A percentile compares a stretch with the other conserved stretches of the same genome.
Evolutionary conservation across 2,329 filamentous ascomycete species (phyloP).

Genomic region (Cytospora paraplurivora): DNA sequence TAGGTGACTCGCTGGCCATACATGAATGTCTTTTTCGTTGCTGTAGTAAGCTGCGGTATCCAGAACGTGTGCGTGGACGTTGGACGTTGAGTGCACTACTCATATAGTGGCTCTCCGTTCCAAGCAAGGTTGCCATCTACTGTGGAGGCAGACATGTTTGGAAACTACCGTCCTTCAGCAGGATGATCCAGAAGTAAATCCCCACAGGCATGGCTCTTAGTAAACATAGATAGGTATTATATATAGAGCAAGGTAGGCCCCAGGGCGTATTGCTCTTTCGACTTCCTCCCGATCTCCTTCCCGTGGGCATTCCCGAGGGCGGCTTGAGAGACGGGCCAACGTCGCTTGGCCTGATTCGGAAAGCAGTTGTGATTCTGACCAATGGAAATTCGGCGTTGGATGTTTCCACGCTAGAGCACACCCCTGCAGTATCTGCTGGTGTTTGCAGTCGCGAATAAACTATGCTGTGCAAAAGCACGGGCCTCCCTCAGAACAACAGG

Average conservation of each 20-base stretch:
- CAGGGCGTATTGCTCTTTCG: background rate
- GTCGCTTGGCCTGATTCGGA: background rate
- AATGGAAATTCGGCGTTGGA: slow-evolving; percentile 1
- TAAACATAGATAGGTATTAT: background rate
- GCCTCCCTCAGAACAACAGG: background rate
- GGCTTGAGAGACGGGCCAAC: too few species aligned
- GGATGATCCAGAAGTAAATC: background rate
- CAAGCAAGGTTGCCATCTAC: too few species aligned
- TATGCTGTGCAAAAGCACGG: background rate
- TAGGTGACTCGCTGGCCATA: too few species aligned
- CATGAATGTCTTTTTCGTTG: too few species aligned
- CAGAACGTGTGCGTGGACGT: too few species aligned
- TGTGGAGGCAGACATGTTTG: background rate
- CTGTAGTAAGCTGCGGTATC: too few species aligned
- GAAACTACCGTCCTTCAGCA: background rate
- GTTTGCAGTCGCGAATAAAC: background rate
- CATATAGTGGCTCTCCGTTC: too few species aligned
- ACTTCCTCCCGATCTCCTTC: too few species aligned
- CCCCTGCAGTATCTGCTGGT: background rate
- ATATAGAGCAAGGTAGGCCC: background rate
- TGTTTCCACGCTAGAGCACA: background rate
- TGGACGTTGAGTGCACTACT: too few species aligned
- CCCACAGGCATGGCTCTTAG: background rate
- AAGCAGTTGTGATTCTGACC: background rate
- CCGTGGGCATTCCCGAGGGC: too few species aligned